Evolutionary conservation across 495 filamentous ascomycete genomes (phyloP), one percentile per base, ranked within the genome.

Genomic region (Astrocystis sublimbata): DNA sequence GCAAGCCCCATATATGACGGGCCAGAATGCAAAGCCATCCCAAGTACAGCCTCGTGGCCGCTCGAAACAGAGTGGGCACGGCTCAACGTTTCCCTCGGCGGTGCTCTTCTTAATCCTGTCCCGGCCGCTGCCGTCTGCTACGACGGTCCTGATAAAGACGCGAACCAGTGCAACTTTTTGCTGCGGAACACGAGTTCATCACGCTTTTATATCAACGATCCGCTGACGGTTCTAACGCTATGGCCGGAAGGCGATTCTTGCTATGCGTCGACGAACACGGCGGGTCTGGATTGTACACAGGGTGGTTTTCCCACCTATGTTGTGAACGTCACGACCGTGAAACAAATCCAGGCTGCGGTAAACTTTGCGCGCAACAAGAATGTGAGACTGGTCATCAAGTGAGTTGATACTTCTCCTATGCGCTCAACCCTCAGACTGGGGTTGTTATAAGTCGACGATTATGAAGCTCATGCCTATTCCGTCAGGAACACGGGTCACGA

Each of bases 401-500:
- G 79, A 65, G 88, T 83, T 36, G 47, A 33, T 9, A 31, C 17
- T 23, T 45, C 38, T 10, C 38, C 24, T 57, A 17, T 2, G 17
- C 7, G 0, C 15, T 26, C 13, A 17, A 9, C 13, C 26, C 28
- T 10, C 13, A 21, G 4, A 9, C 2, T 6, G 35, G 4, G 6
- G 2, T 6, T 6, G 24, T 6, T 2, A 81, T 81, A 80, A 61
- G 80, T 78, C 2, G 46, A 66, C 67, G 65, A 41, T 76, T 79
- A 79, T 63, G 75, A 46, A 40, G 13, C 5, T 40, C n/a, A 41
- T 30, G 71, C 79, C 45, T 68, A 85, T 28, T 75, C 78, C 1
- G 70, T 82, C 53, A 88, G 87, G 72, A 89, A 88, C 58, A 91
- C 88, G 1, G 88, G 88, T 21, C 87, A 91, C 58, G 86, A 89